A percentile compares a stretch with the other conserved stretches of the same genome.
These are phyloP conservation scores for Lepidium africanum DNA, from an alignment of 345 rosid genomes.

Conservation along the genomic window DNA sequence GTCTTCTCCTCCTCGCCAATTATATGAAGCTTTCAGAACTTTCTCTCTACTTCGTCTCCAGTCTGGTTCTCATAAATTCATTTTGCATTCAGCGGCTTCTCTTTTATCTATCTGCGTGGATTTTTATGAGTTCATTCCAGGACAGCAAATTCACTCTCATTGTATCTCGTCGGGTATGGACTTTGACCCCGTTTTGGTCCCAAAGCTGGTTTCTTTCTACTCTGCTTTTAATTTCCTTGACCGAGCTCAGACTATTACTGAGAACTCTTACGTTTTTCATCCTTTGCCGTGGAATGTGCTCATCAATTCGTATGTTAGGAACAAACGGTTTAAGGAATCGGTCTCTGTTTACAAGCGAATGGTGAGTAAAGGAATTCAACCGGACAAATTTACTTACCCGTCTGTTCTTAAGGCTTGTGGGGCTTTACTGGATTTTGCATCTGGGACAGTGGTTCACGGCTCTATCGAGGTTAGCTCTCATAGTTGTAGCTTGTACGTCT, in stretches of 20 bases:
- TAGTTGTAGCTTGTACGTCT: slow-evolving; percentile 48
- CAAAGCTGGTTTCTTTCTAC: slow-evolving; percentile 58
- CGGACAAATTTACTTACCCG: slow-evolving; percentile 67
- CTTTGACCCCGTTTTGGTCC: slow-evolving; percentile 47
- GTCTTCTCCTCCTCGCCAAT: slow-evolving; percentile 33
- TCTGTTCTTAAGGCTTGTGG: slow-evolving; percentile 78
- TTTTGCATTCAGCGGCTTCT: slow-evolving; percentile 37
- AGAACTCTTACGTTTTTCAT: slow-evolving; percentile 34
- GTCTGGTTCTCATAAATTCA: slow-evolving; percentile 16
- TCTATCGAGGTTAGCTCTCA: slow-evolving; percentile 35
- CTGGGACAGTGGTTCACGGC: slow-evolving; percentile 50
- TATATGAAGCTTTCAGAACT: slow-evolving; percentile 38
- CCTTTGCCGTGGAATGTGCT: slow-evolving; percentile 68
- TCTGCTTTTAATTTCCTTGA: slow-evolving; percentile 36
- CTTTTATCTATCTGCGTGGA: slow-evolving; percentile 40
- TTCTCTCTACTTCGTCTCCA: slow-evolving; percentile 34
- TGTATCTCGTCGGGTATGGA: slow-evolving; percentile 48
- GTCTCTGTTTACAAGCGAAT: slow-evolving; percentile 43
- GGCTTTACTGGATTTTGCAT: slow-evolving; percentile 35
- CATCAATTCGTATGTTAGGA: slow-evolving; percentile 45
- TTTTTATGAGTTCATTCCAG: slow-evolving; percentile 31
- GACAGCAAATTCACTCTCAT: slow-evolving; percentile 54
- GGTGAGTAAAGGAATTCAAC: slow-evolving; percentile 42
- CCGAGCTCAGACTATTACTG: slow-evolving; percentile 34
- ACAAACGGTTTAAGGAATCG: slow-evolving; percentile 37